Evolutionary conservation across 768 basidiomycete species (phyloP), one percentile per base, ranked within the genome.

Genomic region (Collybiopsis luxurians): DNA sequence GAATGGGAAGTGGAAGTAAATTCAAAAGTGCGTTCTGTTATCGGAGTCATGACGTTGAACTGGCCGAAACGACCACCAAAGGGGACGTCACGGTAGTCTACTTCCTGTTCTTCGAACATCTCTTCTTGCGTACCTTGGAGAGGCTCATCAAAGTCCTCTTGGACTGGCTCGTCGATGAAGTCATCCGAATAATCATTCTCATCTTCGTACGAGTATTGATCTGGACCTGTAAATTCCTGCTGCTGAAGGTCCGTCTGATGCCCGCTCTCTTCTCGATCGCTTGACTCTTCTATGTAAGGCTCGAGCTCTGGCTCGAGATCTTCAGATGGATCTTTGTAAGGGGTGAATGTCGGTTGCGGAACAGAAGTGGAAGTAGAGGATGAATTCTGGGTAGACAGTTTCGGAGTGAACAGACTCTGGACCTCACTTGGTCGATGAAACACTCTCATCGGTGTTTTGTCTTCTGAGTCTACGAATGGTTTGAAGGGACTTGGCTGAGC

Each of bases 21-120:
- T 70, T 98, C 97, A 64, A 83, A 83, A 10, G 97, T 98, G 40
- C 95, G 80, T 71, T 99, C 97, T 12, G 92, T 92, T 70, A 98
- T 98, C 2, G 97, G 96, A 9, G 96, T 98, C 94, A 99, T 95
- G 55, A 95, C 87, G 66, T 90, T 86, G 72, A 98, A 90, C 57
- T 81, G 78, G 34, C 89, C 90, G 66, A 91, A 89, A 26, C 90
- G 82, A 17, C 90, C 86, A 15, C 87, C 88, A 50, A 87, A 75
- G 27, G 89, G 87, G 19, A 78, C 72, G 23, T 79, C 75, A 47
- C 72, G 75, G 58, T 72, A 77, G 28, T 75, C 70, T 4, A 67
- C 71, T 38, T 74, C 74, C 38, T 67, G 69, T 34, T 64, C 66
- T 5, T 66, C 69, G 11, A 43, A 54, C 40, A 52, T 57, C 40